phyloP scores from a whole-genome alignment of 2,329 filamentous ascomycete species.

The Podosphaera fusca region DNA sequence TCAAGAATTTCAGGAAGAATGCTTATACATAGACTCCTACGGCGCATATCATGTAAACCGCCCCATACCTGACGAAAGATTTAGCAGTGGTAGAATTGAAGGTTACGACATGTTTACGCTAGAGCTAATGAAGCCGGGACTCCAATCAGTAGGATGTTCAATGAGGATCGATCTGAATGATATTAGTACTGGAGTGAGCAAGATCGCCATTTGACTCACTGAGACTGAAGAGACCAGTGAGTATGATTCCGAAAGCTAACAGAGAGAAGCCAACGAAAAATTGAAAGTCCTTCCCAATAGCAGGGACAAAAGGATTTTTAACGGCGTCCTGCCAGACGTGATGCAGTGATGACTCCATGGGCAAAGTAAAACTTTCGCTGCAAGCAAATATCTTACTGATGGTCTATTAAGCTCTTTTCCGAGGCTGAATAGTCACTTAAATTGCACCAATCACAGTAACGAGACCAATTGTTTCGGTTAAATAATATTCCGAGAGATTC shows the following conservation, averaged over 20 bases:
- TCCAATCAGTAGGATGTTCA: conserved; percentile 55
- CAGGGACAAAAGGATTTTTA: conserved; percentile 61
- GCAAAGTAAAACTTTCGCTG: conserved; percentile 13
- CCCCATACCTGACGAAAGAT: conserved; percentile 43
- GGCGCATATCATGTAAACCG: conserved; percentile 96
- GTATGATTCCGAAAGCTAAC: conserved; percentile 44
- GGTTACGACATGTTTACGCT: conserved; percentile 38
- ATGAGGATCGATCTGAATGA: conserved; percentile 50
- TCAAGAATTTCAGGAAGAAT: neutral
- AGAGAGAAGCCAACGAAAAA: conserved; percentile 62
- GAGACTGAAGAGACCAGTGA: conserved; percentile 63
- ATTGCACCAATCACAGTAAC: too few relatives aligned
- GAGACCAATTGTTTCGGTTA: too few relatives aligned
- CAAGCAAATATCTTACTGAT: too few relatives aligned
- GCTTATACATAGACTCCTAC: conserved; percentile 89
- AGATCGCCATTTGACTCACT: conserved; percentile 31
- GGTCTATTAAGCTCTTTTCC: neutral
- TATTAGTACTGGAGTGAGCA: conserved; percentile 4
- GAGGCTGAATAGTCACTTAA: neutral
- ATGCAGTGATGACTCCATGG: conserved; percentile 60
- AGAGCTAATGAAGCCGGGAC: conserved; percentile 72
- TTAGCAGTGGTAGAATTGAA: conserved; percentile 5
- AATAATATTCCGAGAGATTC: too few relatives aligned
- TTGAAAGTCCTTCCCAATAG: conserved; percentile 61
- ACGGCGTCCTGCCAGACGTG: conserved; percentile 87